Base-by-base conservation (phyloP, 768 basidiomycete species). In the Clathrus columnatus region DNA sequence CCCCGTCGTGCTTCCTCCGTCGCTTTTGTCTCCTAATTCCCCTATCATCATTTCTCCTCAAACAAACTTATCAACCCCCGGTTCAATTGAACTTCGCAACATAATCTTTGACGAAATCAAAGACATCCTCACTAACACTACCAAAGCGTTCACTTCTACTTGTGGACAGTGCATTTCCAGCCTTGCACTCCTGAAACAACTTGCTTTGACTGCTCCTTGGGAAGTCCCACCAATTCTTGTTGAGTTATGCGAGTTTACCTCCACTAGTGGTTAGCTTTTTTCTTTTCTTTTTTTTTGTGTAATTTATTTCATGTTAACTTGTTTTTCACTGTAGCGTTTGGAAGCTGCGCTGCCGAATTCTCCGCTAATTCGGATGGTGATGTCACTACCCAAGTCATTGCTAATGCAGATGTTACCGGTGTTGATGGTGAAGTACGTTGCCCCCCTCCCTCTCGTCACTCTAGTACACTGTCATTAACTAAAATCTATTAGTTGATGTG, bases 151-250 rank as follows among this genome's bases (percentile, higher is more conserved):
- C n/a, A 2, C 29, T 17, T 7, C 26, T 11, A 23, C 53, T 11
- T 54, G 53, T 45, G 41, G 45, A 18, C 21, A 54, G 30, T 54
- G 53, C 45, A 23, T 54, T n/a, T 41, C 53, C 23, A 45, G 32
- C 26, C 45, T 54, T 17, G 20, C 42, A 1, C 26, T 54, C 17
- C 26, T 41, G 20, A 54, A 48, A 45, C 42, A 42, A 17, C 47
- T 54, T 18, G 53, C 53, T 7, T 29, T 42, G 20, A 18, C 41
- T 10, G 53, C 45, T 10, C 53, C 53, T n/a, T 54, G 53, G 53
- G 53, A 54, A 28, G 44, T 47, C 5, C 42, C 53, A 5, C 29
- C 32, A 18, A 26, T 49, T 41, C 41, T 54, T 21, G 29, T 54
- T 21, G 47, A 23, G 18, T 21, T 54, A 18, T 54, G 53, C 27